phyloP scores from a whole-genome alignment of 805 yeast genomes.

The Wickerhamiella occidentalis region DNA sequence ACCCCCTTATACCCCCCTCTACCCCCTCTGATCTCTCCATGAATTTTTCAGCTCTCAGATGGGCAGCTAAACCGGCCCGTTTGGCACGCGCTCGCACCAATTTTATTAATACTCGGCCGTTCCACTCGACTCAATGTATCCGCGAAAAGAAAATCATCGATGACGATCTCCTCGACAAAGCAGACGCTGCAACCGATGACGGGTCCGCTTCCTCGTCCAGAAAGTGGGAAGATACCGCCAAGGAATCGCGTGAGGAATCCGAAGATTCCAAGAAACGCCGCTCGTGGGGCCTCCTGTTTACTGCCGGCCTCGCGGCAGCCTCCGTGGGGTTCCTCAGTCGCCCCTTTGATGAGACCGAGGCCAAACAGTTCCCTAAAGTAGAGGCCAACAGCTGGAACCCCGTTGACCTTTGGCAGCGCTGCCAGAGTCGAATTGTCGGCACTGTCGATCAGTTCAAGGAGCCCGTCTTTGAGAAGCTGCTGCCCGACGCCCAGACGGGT shows the following conservation, averaged over 20 bases:
- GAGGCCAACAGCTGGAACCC: slow-evolving; percentile 55
- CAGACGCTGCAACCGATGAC: slow-evolving; percentile 54
- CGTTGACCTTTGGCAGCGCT: slow-evolving; percentile 51
- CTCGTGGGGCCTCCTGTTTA: slow-evolving; percentile 48
- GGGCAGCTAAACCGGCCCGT: slow-evolving; percentile 3
- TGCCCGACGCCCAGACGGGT: slow-evolving; percentile 87
- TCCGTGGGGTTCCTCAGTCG: slow-evolving; percentile 55
- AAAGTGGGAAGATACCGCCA: slow-evolving; percentile 44
- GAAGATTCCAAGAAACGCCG: slow-evolving; percentile 51
- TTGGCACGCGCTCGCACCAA: background rate
- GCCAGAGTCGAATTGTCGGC: slow-evolving; percentile 57
- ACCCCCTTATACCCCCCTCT: background rate
- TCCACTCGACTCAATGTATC: background rate
- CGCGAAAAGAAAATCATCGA: slow-evolving; percentile 30
- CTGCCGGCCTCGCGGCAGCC: slow-evolving; percentile 26
- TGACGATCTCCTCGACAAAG: slow-evolving; percentile 70
- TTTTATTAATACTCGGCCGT: background rate
- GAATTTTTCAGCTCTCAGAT: slow-evolving; percentile 6
- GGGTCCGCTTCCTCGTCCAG: slow-evolving; percentile 18
- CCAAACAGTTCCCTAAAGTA: slow-evolving; percentile 43
- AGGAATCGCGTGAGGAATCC: slow-evolving; percentile 28
- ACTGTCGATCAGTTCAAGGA: slow-evolving; percentile 77
- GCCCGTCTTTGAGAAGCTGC: slow-evolving; percentile 83
- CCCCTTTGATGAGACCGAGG: slow-evolving; percentile 74
- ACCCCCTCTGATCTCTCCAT: background rate